Evolutionary conservation across 2,329 filamentous ascomycete species (phyloP).

Genomic region (Metarhizium guizhouense): DNA sequence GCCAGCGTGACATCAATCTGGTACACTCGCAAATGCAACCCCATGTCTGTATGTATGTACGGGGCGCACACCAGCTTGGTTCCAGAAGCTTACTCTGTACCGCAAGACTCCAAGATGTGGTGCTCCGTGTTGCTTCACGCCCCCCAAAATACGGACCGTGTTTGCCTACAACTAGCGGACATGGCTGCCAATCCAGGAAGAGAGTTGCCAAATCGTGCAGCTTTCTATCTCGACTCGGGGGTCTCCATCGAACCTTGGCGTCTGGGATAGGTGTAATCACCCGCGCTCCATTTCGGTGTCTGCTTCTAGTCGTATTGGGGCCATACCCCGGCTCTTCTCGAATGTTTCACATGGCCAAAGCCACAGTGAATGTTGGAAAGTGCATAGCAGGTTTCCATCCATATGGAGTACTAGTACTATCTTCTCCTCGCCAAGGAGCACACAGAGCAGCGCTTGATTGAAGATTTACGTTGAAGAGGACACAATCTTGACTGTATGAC

Average conservation of each 20-base stretch:
- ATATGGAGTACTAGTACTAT: too few relatives aligned
- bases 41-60: too few relatives aligned
- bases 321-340: background rate
- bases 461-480: too few relatives aligned
- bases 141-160: background rate
- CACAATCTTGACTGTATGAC: too few relatives aligned
- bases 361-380: too few relatives aligned
- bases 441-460: too few relatives aligned
- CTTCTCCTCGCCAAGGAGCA: too few relatives aligned
- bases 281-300: background rate
- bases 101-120: background rate
- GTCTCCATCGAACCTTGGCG: background rate
- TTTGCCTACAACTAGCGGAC: background rate
- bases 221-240: background rate
- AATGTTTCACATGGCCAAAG: too few relatives aligned
- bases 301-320: background rate
- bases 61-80: background rate
- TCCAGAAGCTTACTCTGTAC: background rate
- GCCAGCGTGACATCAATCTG: background rate
- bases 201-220: background rate
- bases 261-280: background rate
- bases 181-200: conserved; percentile 1
- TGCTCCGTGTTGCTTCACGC: background rate
- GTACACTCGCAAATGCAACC: background rate
- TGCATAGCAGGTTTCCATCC: too few relatives aligned